phyloP scores from a whole-genome alignment of 2,329 filamentous ascomycete species.

The Simplicillium sp. region DNA sequence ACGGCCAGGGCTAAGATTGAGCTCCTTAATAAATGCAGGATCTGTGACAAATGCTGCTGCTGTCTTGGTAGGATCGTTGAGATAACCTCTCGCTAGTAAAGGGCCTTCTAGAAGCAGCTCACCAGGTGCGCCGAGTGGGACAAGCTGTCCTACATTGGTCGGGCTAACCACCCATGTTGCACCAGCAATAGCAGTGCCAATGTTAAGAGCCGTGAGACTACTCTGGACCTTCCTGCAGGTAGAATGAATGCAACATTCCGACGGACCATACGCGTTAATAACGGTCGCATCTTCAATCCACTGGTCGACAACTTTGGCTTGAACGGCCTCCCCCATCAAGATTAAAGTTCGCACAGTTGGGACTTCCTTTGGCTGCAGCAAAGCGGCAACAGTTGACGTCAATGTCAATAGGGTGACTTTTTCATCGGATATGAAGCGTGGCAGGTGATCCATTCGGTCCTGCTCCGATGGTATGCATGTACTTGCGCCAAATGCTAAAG shows the following conservation, averaged over 20 bases:
- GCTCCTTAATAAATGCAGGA: conserved; percentile 9
- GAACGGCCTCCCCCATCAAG: conserved; percentile 17
- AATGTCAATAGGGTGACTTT: neutral
- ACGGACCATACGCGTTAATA: conserved; percentile 1
- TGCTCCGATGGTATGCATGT: conserved; percentile 1
- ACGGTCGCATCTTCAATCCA: conserved; percentile 2
- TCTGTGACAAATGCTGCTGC: conserved; percentile 18
- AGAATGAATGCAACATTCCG: conserved; percentile 1
- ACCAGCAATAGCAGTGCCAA: conserved; percentile 1
- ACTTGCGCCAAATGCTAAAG: neutral
- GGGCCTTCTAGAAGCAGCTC: conserved; percentile 6
- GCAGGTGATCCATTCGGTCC: neutral
- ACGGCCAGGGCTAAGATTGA: conserved; percentile 9
- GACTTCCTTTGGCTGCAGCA: conserved; percentile 2
- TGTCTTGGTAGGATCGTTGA: conserved; percentile 12
- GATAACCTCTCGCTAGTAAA: conserved; percentile 1
- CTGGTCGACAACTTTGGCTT: conserved; percentile 12
- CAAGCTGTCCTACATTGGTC: neutral
- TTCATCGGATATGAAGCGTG: neutral
- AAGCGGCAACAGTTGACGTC: conserved; percentile 8
- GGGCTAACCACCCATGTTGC: conserved; percentile 1
- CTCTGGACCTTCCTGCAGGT: conserved; percentile 2
- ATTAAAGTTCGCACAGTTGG: conserved; percentile 7
- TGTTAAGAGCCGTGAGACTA: neutral
- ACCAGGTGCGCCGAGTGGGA: conserved; percentile 1